These are phyloP conservation scores for Aspergillus panamensis DNA, from an alignment of 495 filamentous ascomycete genomes.

Conservation along the genomic window DNA sequence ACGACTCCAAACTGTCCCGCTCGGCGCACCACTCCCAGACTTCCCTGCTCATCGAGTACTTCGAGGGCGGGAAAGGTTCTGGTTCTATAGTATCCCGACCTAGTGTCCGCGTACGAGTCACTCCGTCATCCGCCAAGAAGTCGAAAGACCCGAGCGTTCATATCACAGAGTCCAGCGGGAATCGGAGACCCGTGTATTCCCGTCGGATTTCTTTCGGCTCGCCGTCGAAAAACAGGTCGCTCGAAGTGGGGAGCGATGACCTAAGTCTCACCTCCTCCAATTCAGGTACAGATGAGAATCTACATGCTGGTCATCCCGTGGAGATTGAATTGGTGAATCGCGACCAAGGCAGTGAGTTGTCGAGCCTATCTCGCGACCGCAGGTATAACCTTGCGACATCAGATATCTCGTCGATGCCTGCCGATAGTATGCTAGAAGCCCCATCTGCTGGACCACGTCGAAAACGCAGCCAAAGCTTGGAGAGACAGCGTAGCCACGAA, in stretches of 20 bases:
- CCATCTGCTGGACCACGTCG: constrained; percentile 46
- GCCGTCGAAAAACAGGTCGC: constrained; percentile 52
- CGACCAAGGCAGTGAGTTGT: constrained; percentile 57
- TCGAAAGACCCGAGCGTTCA: constrained; percentile 66
- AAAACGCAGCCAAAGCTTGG: constrained; percentile 57
- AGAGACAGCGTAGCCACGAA: constrained; percentile 43
- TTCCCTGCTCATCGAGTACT: constrained; percentile 96
- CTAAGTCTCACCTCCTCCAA: constrained; percentile 60
- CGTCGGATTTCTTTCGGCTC: constrained; percentile 59
- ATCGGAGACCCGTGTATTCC: constrained; percentile 61
- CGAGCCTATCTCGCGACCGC: constrained; percentile 54
- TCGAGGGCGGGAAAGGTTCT: constrained; percentile 75
- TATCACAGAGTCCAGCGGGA: constrained; percentile 71
- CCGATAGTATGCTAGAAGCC: constrained; percentile 84
- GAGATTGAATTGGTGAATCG: constrained; percentile 76
- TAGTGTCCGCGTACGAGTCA: constrained; percentile 92
- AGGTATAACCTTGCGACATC: constrained; percentile 62
- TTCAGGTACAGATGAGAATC: constrained; percentile 74
- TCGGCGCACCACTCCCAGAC: constrained; percentile 71
- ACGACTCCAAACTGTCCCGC: constrained; percentile 48
- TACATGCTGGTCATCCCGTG: constrained; percentile 67
- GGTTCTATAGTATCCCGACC: constrained; percentile 63
- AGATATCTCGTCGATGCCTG: constrained; percentile 87
- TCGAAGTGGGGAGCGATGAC: constrained; percentile 49
- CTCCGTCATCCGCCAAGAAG: constrained; percentile 65